Conservation (phyloP, 345 rosid genomes). For the Brassica napus region Da-Ae NC_063446.1:22743501-22744000, state of each 20-base stretch:
- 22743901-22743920: slow-evolving; percentile 99
- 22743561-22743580: slow-evolving; percentile 83
- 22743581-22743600: slow-evolving; percentile 52
- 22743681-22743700: slow-evolving; percentile 73
- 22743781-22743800: slow-evolving; percentile 70
- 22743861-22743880: background rate
- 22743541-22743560: slow-evolving; percentile 90
- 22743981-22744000: slow-evolving; percentile 93
- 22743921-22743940: slow-evolving; percentile 90
- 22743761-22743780: slow-evolving; percentile 63
- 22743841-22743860: background rate
- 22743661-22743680: slow-evolving; percentile 60
- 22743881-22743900: slow-evolving; percentile 95
- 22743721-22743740: slow-evolving; percentile 94
- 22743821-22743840: slow-evolving; percentile 22
- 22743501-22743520: slow-evolving; percentile 96
- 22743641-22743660: slow-evolving; percentile 64
- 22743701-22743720: slow-evolving; percentile 89
- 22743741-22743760: slow-evolving; percentile 68
- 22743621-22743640: slow-evolving; percentile 67
- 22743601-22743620: slow-evolving; percentile 65
- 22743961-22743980: slow-evolving; percentile 71
- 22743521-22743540: slow-evolving; percentile 86
- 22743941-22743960: slow-evolving; percentile 88
- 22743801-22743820: slow-evolving; percentile 50